These are phyloP conservation scores for Ascoidea rubescens DNA, from an alignment of 805 yeast species.

Conservation along the genomic window DNA sequence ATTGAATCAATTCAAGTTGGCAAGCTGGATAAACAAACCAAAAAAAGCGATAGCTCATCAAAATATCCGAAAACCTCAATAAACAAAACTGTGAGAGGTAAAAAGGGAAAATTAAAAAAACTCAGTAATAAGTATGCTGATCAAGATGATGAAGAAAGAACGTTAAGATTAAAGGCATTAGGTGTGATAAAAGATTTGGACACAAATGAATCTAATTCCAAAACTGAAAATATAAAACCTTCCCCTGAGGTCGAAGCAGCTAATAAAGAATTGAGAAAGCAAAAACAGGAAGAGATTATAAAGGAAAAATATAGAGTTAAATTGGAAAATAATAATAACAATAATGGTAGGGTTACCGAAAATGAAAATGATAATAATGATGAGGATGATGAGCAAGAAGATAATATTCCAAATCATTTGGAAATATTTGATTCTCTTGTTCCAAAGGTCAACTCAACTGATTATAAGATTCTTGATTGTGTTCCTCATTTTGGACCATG, in stretches of 20 bases:
- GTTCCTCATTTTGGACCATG: conserved; percentile 92
- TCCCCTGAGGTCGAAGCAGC: not conserved
- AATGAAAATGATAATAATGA: conserved; percentile 6
- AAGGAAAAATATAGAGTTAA: not conserved
- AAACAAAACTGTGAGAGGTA: conserved; percentile 55
- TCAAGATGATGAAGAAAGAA: conserved; percentile 84
- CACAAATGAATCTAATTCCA: conserved; percentile 15
- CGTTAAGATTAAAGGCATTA: conserved; percentile 59
- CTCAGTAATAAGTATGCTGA: conserved; percentile 73
- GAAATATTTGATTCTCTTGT: conserved; percentile 27
- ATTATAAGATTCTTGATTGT: conserved; percentile 45
- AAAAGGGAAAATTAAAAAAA: conserved; percentile 71
- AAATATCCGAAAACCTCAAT: conserved; percentile 7
- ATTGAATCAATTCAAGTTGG: not conserved
- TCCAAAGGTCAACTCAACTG: conserved; percentile 12
- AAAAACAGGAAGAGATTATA: not conserved
- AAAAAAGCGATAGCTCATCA: not conserved
- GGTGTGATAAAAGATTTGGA: conserved; percentile 63
- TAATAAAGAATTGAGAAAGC: conserved; percentile 8
- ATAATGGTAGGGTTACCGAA: conserved; percentile 17
- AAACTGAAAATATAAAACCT: conserved; percentile 1
- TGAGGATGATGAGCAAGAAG: conserved; percentile 14
- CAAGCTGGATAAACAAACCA: conserved; percentile 3
- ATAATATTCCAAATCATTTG: conserved; percentile 19
- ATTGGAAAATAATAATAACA: conserved; percentile 17